phyloP scores from a whole-genome alignment of 2,329 filamentous ascomycete genomes.

The Penicillium sumatraense region DNA sequence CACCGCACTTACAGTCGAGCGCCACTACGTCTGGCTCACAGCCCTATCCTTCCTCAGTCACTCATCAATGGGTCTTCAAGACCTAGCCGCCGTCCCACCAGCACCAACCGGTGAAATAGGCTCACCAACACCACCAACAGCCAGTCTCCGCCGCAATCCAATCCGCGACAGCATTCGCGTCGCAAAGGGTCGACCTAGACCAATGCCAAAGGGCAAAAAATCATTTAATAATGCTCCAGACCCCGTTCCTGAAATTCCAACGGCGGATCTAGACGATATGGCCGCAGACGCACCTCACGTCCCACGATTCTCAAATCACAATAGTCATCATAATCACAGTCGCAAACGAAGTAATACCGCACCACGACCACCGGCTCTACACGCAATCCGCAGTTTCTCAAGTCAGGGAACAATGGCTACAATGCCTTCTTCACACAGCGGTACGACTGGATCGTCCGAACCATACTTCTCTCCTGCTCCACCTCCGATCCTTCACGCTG shows the following conservation, averaged over 20 bases:
- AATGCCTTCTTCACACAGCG: constrained; percentile 52
- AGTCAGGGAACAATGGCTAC: constrained; percentile 42
- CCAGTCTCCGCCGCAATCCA: constrained; percentile 57
- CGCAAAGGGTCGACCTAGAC: constrained; percentile 72
- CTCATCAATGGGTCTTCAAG: constrained; percentile 78
- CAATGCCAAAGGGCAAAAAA: constrained; percentile 45
- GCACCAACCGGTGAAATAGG: constrained; percentile 48
- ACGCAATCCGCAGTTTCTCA: constrained; percentile 79
- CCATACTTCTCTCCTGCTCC: constrained; percentile 50
- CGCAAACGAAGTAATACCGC: constrained; percentile 91
- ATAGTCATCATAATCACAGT: constrained; percentile 78
- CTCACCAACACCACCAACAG: constrained; percentile 48
- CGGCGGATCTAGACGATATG: constrained; percentile 35
- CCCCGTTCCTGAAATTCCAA: constrained; percentile 40
- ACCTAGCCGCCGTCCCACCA: constrained; percentile 66
- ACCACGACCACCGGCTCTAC: constrained; percentile 59
- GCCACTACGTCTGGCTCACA: constrained; percentile 94
- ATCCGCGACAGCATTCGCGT: constrained; percentile 90
- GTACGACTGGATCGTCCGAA: constrained; percentile 66
- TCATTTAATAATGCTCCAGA: constrained; percentile 37
- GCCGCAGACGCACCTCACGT: constrained; percentile 57
- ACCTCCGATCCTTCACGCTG: constrained; percentile 29
- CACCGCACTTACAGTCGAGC: constrained; percentile 78
- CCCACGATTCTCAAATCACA: constrained; percentile 57
- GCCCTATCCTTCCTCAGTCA: constrained; percentile 94